A percentile compares a stretch with the other conserved stretches of the same genome.
These are phyloP conservation scores for Stagonosporopsis cucurbitacearum DNA, from an alignment of 2,329 filamentous ascomycete genomes.

Conservation along the genomic window DNA sequence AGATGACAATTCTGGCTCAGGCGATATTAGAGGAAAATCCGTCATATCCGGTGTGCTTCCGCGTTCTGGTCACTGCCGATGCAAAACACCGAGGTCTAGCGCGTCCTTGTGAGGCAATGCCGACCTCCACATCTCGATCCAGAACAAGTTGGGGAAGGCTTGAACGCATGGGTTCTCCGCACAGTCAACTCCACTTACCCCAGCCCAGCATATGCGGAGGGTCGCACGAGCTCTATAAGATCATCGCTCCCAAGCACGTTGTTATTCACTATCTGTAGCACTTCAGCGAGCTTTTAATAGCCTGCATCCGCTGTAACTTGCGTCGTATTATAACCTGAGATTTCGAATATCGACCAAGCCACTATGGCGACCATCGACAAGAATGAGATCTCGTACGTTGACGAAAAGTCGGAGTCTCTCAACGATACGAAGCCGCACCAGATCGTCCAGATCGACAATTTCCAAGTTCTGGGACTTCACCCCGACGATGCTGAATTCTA, in stretches of 20 bases:
- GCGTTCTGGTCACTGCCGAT: neutral
- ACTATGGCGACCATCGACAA: constrained; percentile 30
- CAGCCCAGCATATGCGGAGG: neutral
- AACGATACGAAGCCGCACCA: constrained; percentile 26
- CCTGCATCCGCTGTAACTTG: neutral
- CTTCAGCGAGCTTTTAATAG: neutral
- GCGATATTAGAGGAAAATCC: too few species aligned
- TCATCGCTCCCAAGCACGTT: neutral
- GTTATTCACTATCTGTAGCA: neutral
- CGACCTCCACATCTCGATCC: neutral
- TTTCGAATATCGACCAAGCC: neutral
- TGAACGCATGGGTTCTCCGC: constrained; percentile 10
- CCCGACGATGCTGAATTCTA: constrained; percentile 34
- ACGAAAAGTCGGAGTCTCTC: constrained; percentile 31
- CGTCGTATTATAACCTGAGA: neutral
- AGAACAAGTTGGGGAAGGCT: neutral
- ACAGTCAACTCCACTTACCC: neutral
- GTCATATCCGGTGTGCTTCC: neutral
- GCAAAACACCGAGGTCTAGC: neutral
- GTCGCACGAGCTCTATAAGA: constrained; percentile 7
- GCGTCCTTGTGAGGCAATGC: neutral
- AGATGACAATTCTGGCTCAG: neutral
- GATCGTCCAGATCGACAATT: constrained; percentile 35
- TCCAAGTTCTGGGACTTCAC: constrained; percentile 34
- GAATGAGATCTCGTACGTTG: constrained; percentile 29